These are phyloP conservation scores for Protomyces macrosporus DNA, from an alignment of 1,139 yeast species.

Conservation along the genomic window DNA sequence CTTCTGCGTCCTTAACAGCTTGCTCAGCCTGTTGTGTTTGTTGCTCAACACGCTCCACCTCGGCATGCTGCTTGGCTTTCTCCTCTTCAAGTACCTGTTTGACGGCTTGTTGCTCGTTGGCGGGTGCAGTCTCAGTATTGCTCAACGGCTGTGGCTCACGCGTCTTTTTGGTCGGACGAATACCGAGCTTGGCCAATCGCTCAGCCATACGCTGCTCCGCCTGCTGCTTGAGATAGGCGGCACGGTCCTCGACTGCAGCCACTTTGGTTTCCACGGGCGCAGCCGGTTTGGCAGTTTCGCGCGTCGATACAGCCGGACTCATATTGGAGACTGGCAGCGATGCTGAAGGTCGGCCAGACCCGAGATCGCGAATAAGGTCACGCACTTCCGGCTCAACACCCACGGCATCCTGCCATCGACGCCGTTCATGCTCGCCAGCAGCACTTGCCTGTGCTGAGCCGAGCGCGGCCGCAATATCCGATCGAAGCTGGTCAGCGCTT, in stretches of 20 bases:
- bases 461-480: slow-evolving; percentile 48
- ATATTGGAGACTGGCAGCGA: not conserved
- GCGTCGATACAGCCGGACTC: not conserved
- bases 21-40: slow-evolving; percentile 15
- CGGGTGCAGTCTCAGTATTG: slow-evolving; percentile 1
- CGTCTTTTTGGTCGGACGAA: slow-evolving; percentile 42
- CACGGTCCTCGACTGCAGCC: slow-evolving; percentile 53
- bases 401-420: slow-evolving; percentile 80
- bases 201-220: slow-evolving; percentile 89
- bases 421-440: slow-evolving; percentile 51
- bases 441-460: slow-evolving; percentile 39
- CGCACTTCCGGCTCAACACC: slow-evolving; percentile 68
- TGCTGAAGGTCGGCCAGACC: slow-evolving; percentile 32
- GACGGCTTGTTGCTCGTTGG: not conserved
- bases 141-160: slow-evolving; percentile 23
- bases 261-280: not conserved
- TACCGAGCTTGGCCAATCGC: slow-evolving; percentile 78
- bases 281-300: slow-evolving; percentile 23
- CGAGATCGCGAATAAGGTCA: slow-evolving; percentile 56
- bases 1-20: slow-evolving; percentile 31
- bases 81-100: slow-evolving; percentile 28
- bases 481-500: slow-evolving; percentile 66
- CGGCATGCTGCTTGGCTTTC: slow-evolving; percentile 30
- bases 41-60: slow-evolving; percentile 29
- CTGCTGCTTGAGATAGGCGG: slow-evolving; percentile 81